Conservation (phyloP, 768 basidiomycete species). For the Macrolepiota albuminosa region DNA sequence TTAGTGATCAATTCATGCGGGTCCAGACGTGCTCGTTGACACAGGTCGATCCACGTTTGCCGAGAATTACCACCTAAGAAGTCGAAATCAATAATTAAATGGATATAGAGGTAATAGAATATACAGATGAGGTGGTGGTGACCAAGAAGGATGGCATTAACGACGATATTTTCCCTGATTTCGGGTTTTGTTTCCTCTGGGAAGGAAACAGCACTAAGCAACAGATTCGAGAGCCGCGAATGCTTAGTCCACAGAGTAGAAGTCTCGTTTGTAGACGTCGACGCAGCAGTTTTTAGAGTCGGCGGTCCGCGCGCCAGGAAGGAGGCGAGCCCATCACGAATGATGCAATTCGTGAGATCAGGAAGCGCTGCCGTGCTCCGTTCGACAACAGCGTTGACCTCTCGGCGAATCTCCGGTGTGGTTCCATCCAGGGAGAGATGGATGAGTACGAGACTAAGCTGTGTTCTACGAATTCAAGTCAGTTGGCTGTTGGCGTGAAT, state of each 20-base stretch:
- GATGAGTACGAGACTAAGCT: slow-evolving; percentile 63
- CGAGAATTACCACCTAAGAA: slow-evolving; percentile 41
- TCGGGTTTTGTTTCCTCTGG: slow-evolving; percentile 34
- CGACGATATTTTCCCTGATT: slow-evolving; percentile 41
- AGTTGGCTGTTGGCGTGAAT: not conserved
- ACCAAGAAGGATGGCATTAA: slow-evolving; percentile 58
- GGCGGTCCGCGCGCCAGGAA: slow-evolving; percentile 38
- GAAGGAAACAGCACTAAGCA: slow-evolving; percentile 49
- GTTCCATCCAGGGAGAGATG: slow-evolving; percentile 62
- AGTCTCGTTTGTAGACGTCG: slow-evolving; percentile 25
- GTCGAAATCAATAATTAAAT: not conserved
- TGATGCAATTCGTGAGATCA: slow-evolving; percentile 41
- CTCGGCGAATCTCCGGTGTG: slow-evolving; percentile 48
- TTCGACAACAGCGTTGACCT: slow-evolving; percentile 38
- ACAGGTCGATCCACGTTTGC: slow-evolving; percentile 79
- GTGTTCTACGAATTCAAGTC: slow-evolving; percentile 32
- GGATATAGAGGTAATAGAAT: slow-evolving; percentile 19
- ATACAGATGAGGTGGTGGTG: slow-evolving; percentile 68
- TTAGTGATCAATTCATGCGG: slow-evolving; percentile 55
- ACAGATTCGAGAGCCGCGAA: slow-evolving; percentile 43
- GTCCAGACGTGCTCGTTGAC: slow-evolving; percentile 63
- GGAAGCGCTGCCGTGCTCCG: slow-evolving; percentile 35
- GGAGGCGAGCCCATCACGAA: slow-evolving; percentile 55
- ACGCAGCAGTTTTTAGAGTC: slow-evolving; percentile 18
- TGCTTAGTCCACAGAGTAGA: slow-evolving; percentile 43